A percentile compares a stretch with the other conserved stretches of the same genome.
These are phyloP conservation scores for Fusarium newnesense DNA, from an alignment of 2,329 filamentous ascomycete species.

Conservation along the genomic window DNA sequence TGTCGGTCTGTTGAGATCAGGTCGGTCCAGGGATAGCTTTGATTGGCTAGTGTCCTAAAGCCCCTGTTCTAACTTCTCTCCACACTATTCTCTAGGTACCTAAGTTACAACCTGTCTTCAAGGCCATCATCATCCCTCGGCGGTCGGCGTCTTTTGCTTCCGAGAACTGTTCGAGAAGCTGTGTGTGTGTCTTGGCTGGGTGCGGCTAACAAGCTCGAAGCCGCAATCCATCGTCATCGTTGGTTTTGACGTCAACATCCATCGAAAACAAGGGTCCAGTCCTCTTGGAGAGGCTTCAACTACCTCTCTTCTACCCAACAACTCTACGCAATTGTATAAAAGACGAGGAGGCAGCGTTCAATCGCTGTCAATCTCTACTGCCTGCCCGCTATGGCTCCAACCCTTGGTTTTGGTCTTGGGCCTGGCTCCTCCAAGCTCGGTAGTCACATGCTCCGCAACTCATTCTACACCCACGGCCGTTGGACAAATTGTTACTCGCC, in stretches of 20 bases:
- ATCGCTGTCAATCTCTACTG: conserved; percentile 25
- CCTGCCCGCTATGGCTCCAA: conserved; percentile 46
- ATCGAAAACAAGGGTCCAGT: conserved; percentile 27
- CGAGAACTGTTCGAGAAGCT: conserved; percentile 24
- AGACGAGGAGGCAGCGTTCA: conserved; percentile 24
- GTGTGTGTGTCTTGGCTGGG: conserved; percentile 33
- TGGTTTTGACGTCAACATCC: conserved; percentile 41
- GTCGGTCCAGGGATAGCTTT: neutral
- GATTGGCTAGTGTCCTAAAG: conserved; percentile 21
- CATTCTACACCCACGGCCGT: conserved; percentile 43
- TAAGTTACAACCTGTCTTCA: neutral
- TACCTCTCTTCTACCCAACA: conserved; percentile 3
- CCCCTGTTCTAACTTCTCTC: neutral
- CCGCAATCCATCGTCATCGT: conserved; percentile 41
- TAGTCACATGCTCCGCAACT: conserved; percentile 47
- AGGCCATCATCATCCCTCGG: conserved; percentile 16
- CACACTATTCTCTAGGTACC: neutral
- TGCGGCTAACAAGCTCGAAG: conserved; percentile 38
- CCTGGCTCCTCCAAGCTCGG: conserved; percentile 49
- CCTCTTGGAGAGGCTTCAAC: conserved; percentile 8
- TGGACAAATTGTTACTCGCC: conserved; percentile 43
- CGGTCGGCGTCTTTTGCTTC: conserved; percentile 38
- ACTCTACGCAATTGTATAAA: conserved; percentile 12
- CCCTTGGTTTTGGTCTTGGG: conserved; percentile 50
- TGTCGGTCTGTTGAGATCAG: conserved; percentile 8